Conservation (phyloP, 2,329 filamentous ascomycete genomes). For the Paecilomyces dactylethromorphus region DNA sequence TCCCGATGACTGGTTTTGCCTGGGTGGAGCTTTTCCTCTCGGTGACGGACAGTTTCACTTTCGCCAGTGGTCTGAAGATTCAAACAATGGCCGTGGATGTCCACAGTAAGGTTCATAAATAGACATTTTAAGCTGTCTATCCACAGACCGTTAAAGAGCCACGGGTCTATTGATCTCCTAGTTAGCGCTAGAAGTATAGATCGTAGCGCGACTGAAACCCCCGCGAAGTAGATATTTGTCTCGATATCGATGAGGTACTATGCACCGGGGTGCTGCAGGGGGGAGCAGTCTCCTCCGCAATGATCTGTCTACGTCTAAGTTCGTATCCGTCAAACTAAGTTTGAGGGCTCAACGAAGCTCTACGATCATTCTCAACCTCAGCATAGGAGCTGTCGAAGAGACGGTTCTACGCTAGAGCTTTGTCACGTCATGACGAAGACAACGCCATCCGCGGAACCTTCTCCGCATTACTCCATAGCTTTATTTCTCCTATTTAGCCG, state of each 20-base stretch:
- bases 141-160: not conserved
- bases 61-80: not conserved
- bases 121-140: not conserved
- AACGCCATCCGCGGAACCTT: not conserved
- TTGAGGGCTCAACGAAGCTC: not conserved
- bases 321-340: not conserved
- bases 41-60: not conserved
- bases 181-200: not conserved
- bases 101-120: not conserved
- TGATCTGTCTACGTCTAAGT: not conserved
- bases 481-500: not conserved
- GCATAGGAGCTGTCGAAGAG: not conserved
- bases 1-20: not conserved
- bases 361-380: not conserved
- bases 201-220: not conserved
- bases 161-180: not conserved
- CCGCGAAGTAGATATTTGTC: not conserved
- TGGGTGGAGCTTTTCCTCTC: not conserved
- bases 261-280: not conserved
- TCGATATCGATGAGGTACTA: not conserved
- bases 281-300: not conserved
- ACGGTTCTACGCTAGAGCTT: not conserved
- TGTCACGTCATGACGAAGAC: constrained; percentile 1
- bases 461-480: not conserved
- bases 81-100: not conserved